A percentile compares a stretch with the other conserved stretches of the same genome.
These are phyloP conservation scores for Penicillium griseofulvum DNA, from an alignment of 2,329 filamentous ascomycete genomes.

Conservation along the genomic window DNA sequence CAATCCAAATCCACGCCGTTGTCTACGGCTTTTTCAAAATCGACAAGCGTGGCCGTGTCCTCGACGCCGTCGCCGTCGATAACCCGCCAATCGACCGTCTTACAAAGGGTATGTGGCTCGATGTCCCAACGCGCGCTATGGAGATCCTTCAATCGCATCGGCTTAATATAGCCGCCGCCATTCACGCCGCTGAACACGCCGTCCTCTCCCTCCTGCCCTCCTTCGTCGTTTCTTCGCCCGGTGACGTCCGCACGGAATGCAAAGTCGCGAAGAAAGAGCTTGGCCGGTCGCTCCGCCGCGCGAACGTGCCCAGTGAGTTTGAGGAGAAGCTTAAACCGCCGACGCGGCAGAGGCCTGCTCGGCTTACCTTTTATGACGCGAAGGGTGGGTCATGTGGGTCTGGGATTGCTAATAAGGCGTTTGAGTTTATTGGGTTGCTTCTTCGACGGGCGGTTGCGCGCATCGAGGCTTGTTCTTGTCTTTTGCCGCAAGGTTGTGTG, in stretches of 20 bases:
- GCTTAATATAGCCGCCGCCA: conserved; percentile 81
- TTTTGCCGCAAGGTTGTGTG: conserved; percentile 67
- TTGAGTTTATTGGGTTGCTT: conserved; percentile 83
- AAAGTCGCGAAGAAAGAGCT: conserved; percentile 89
- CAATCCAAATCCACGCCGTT: conserved; percentile 79
- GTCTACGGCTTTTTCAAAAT: conserved; percentile 98
- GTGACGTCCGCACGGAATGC: conserved; percentile 91
- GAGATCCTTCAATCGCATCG: conserved; percentile 70
- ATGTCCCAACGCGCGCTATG: conserved; percentile 76
- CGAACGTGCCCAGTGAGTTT: conserved; percentile 21
- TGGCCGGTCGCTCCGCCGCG: conserved; percentile 52
- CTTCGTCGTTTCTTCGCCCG: conserved; percentile 84
- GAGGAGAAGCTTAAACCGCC: conserved; percentile 31
- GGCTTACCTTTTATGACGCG: conserved; percentile 91
- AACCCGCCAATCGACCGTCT: conserved; percentile 84
- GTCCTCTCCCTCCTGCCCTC: conserved; percentile 83
- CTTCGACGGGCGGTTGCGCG: conserved; percentile 72
- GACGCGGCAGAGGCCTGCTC: conserved; percentile 73
- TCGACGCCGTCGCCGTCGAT: conserved; percentile 90
- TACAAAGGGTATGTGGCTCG: conserved; percentile 92
- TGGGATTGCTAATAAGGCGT: conserved; percentile 88
- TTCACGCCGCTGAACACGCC: conserved; percentile 93
- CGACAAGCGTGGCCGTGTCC: conserved; percentile 77
- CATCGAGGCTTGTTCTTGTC: conserved; percentile 72
- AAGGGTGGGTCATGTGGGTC: conserved; percentile 81